Conservation (phyloP, 2,329 filamentous ascomycete genomes). For the Myriosclerotinia duriaeana region DNA sequence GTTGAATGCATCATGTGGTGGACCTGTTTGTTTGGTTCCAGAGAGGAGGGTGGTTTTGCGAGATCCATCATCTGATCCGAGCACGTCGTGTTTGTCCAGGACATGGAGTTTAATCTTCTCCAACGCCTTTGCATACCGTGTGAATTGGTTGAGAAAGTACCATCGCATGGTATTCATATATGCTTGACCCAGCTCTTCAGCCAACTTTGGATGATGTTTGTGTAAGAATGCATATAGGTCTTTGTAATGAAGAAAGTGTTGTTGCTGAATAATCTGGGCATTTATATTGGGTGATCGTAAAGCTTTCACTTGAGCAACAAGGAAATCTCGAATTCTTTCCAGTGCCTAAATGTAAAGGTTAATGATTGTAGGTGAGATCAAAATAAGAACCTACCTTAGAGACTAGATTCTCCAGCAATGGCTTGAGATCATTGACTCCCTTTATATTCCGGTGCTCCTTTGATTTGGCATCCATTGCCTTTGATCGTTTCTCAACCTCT, state of each 20-base stretch:
- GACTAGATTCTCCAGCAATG: constrained; percentile 79
- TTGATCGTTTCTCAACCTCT: constrained; percentile 78
- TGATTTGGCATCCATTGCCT: constrained; percentile 66
- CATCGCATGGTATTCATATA: constrained; percentile 99
- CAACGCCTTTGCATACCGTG: constrained; percentile 79
- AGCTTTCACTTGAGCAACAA: constrained; percentile 92
- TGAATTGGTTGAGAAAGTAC: constrained; percentile 94
- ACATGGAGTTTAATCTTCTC: constrained; percentile 80
- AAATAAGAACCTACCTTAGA: constrained; percentile 59
- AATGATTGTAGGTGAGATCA: not conserved
- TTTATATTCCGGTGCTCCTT: constrained; percentile 65
- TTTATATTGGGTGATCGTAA: constrained; percentile 94
- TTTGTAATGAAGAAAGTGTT: constrained; percentile 84
- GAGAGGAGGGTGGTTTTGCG: constrained; percentile 62
- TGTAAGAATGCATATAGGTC: constrained; percentile 85
- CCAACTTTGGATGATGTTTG: constrained; percentile 76
- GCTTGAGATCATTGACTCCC: constrained; percentile 78
- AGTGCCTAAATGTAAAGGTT: constrained; percentile 58
- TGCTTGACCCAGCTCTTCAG: constrained; percentile 85
- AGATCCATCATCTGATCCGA: constrained; percentile 74
- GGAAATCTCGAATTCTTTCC: constrained; percentile 88
- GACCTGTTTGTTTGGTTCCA: constrained; percentile 52
- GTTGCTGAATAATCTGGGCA: constrained; percentile 93
- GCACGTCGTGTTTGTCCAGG: constrained; percentile 78
- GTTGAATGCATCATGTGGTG: constrained; percentile 82